Evolutionary conservation across 768 basidiomycete genomes (phyloP).

Genomic region (Cystobasidium tubakii): DNA sequence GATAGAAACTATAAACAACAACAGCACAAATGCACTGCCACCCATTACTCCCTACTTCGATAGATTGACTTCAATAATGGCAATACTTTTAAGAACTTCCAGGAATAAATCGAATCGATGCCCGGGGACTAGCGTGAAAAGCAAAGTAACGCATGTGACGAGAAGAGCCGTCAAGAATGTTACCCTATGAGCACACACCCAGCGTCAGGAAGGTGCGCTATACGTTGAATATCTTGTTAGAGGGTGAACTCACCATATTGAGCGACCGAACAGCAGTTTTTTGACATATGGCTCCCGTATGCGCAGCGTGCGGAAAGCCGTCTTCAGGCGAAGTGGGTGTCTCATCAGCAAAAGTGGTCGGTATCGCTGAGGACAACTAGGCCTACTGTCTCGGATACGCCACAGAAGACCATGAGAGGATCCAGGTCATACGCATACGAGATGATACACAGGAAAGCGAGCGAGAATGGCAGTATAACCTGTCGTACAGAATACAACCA

Average conservation of each 20-base stretch:
- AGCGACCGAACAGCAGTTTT: constrained; percentile 79
- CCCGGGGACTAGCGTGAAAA: constrained; percentile 59
- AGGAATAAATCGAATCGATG: not conserved
- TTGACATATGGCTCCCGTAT: constrained; percentile 91
- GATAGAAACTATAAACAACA: constrained; percentile 2
- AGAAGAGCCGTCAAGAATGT: constrained; percentile 56
- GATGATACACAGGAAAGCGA: constrained; percentile 83
- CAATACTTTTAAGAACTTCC: not conserved
- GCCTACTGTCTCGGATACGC: constrained; percentile 72
- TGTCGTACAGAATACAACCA: constrained; percentile 47
- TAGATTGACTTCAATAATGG: not conserved
- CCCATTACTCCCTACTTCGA: not conserved
- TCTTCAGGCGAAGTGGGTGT: constrained; percentile 48
- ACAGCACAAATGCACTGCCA: not conserved
- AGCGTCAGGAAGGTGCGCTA: too few species aligned
- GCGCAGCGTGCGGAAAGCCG: constrained; percentile 76
- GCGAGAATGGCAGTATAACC: constrained; percentile 89
- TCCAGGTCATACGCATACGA: constrained; percentile 97
- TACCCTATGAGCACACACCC: constrained; percentile 51
- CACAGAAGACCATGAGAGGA: constrained; percentile 86
- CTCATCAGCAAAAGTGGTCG: too few species aligned
- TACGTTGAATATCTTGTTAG: too few species aligned
- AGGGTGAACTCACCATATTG: constrained; percentile 70
- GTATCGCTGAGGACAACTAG: too few species aligned
- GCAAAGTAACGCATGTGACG: constrained; percentile 71